These are phyloP conservation scores for Plasmodium berghei DNA, from an alignment of 169 alveolate genomes.

Conservation along the genomic window DNA sequence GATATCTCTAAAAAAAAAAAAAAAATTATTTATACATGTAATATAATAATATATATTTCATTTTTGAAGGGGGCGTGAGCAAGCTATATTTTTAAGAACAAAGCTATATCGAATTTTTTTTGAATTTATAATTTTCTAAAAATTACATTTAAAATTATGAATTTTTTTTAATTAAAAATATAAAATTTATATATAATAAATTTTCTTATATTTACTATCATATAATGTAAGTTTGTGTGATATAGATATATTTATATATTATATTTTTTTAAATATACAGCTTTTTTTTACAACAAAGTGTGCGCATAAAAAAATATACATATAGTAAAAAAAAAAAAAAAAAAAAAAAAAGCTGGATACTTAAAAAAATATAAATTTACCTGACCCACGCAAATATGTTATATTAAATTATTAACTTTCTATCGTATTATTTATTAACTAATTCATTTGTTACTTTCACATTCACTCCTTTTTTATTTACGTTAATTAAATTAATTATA, in stretches of 20 bases:
- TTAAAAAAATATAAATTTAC: conserved; percentile 10
- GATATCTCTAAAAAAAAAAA: neutral
- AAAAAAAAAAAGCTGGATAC: conserved; percentile 14
- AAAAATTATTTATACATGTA: conserved; percentile 6
- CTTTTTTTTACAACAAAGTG: conserved; percentile 18
- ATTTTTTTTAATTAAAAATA: conserved; percentile 14
- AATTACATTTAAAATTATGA: neutral
- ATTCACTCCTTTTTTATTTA: conserved; percentile 17
- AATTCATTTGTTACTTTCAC: conserved; percentile 30
- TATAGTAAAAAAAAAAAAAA: conserved; percentile 9
- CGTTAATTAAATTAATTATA: conserved; percentile 18
- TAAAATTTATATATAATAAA: conserved; percentile 3
- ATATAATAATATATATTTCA: neutral
- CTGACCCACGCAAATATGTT: conserved; percentile 26
- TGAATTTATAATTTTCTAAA: conserved; percentile 5
- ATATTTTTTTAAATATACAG: conserved; percentile 24
- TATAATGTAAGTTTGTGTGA: conserved; percentile 2
- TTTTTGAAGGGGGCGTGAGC: conserved; percentile 8
- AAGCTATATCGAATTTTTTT: conserved; percentile 16
- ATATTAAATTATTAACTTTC: conserved; percentile 14
- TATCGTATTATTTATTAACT: conserved; percentile 4
- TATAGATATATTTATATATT: conserved; percentile 30
- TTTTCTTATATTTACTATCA: neutral
- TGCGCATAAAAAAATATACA: conserved; percentile 1
- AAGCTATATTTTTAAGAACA: conserved; percentile 8